Conservation (phyloP, 208 protist species). For the Vickermania ingenoplastis region DNA sequence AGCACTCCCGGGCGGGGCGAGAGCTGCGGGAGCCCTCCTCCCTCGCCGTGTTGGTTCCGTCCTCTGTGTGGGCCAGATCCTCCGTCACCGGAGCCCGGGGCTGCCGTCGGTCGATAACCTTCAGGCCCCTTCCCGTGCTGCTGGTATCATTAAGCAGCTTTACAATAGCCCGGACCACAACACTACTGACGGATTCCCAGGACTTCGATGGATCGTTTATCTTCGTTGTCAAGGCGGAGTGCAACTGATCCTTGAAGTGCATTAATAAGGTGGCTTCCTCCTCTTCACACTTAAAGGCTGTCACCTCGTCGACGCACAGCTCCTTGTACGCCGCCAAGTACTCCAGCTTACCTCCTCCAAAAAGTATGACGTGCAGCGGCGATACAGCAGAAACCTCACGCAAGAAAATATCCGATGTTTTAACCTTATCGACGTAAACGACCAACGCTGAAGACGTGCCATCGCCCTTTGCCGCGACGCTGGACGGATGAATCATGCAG, state of each 20-base stretch:
- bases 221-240: slow-evolving; percentile 74
- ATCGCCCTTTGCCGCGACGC: slow-evolving; percentile 71
- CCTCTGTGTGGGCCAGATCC: slow-evolving; percentile 16
- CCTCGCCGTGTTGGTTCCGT: slow-evolving; percentile 1
- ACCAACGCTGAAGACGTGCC: slow-evolving; percentile 67
- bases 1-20: slow-evolving; percentile 21
- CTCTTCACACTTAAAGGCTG: slow-evolving; percentile 61
- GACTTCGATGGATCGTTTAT: slow-evolving; percentile 77
- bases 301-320: slow-evolving; percentile 74
- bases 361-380: slow-evolving; percentile 89
- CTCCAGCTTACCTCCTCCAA: slow-evolving; percentile 76
- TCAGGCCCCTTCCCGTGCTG: slow-evolving; percentile 20
- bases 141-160: slow-evolving; percentile 65
- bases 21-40: neutral
- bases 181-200: slow-evolving; percentile 74
- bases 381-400: slow-evolving; percentile 86
- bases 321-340: slow-evolving; percentile 74
- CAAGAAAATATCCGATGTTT: slow-evolving; percentile 89
- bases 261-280: slow-evolving; percentile 75
- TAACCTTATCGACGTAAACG: slow-evolving; percentile 92
- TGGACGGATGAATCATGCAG: slow-evolving; percentile 85
- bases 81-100: slow-evolving; percentile 46
- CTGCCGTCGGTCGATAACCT: slow-evolving; percentile 59
- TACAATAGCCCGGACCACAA: slow-evolving; percentile 78
- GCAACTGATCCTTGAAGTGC: slow-evolving; percentile 77